Percentiles rank a stretch among this genome's conserved stretches.
Evolutionary conservation across 108 stramenopile genomes (phyloP).

Genomic region (Cylindrotheca closterium): DNA sequence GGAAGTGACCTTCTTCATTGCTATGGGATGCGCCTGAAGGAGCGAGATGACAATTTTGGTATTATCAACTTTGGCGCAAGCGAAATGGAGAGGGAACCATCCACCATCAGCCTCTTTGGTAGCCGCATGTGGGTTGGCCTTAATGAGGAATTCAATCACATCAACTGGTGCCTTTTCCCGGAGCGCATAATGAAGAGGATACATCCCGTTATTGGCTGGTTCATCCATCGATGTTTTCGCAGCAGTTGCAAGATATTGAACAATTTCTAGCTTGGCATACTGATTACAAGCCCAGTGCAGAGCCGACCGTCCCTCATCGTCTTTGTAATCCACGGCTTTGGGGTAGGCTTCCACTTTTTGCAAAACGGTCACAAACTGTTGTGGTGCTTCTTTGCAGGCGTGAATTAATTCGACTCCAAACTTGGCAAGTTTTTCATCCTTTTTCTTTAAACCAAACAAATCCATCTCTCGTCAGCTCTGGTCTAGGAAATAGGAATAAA

Average conservation of each 20-base stretch:
- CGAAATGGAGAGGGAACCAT: conserved; percentile 12
- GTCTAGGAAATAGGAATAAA: too few species aligned
- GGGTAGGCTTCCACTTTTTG: not conserved
- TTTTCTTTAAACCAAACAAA: too few species aligned
- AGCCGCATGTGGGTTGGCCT: conserved; percentile 48
- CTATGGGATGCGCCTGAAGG: not conserved
- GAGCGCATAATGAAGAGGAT: conserved; percentile 70
- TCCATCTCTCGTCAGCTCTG: too few species aligned
- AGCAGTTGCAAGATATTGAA: not conserved
- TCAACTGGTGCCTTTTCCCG: conserved; percentile 54
- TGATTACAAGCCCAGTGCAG: conserved; percentile 6
- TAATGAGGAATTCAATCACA: conserved; percentile 50
- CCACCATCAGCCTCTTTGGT: conserved; percentile 25
- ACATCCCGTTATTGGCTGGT: conserved; percentile 49
- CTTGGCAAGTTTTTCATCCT: not conserved
- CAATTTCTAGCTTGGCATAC: not conserved
- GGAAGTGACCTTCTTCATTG: not conserved
- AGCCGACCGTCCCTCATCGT: conserved; percentile 5
- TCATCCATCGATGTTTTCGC: not conserved
- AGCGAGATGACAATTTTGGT: not conserved
- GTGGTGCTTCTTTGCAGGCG: not conserved
- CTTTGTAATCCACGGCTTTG: not conserved
- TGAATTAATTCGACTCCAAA: not conserved
- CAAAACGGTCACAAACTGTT: not conserved
- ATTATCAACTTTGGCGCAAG: conserved; percentile 3